Conservation (phyloP, 768 basidiomycete genomes). For the Boletellus ananiceps region DNA sequence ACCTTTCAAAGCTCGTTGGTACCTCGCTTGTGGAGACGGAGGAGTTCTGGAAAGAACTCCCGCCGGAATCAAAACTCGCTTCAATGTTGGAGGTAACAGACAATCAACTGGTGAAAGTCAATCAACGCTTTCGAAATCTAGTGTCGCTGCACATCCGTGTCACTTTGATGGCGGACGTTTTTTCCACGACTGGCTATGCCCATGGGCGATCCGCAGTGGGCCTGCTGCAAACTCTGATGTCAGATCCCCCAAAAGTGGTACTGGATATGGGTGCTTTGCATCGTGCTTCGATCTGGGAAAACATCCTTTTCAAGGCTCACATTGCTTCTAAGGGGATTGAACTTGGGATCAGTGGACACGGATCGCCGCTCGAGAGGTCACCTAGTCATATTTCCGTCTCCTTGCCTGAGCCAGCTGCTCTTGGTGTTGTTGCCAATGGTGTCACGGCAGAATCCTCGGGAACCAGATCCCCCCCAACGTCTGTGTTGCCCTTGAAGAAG, state of each 20-base stretch:
- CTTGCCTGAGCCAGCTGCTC: conserved; percentile 36
- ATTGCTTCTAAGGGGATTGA: conserved; percentile 52
- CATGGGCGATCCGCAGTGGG: conserved; percentile 74
- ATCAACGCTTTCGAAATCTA: conserved; percentile 65
- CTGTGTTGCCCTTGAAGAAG: conserved; percentile 32
- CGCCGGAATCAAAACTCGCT: conserved; percentile 58
- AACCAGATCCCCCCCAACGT: conserved; percentile 16
- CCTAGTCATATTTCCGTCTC: conserved; percentile 41
- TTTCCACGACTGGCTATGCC: conserved; percentile 75
- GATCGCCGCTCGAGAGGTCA: conserved; percentile 47
- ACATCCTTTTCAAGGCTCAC: conserved; percentile 66
- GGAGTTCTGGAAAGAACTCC: conserved; percentile 60
- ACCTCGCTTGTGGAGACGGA: conserved; percentile 64
- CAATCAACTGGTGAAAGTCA: conserved; percentile 46
- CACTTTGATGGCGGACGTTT: conserved; percentile 82
- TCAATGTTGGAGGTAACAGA: conserved; percentile 53
- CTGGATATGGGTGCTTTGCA: conserved; percentile 75
- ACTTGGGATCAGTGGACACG: conserved; percentile 37
- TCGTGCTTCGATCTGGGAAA: conserved; percentile 82
- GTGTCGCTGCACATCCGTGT: conserved; percentile 75
- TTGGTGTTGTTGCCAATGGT: conserved; percentile 31
- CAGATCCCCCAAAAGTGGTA: conserved; percentile 58
- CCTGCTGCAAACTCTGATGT: conserved; percentile 72
- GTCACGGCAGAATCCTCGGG: conserved; percentile 23
- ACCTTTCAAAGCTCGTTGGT: conserved; percentile 66